Evolutionary conservation across 768 basidiomycete species (phyloP), one percentile per base, ranked within the genome.

Genomic region (Chalciporus pseudorubinellus): DNA sequence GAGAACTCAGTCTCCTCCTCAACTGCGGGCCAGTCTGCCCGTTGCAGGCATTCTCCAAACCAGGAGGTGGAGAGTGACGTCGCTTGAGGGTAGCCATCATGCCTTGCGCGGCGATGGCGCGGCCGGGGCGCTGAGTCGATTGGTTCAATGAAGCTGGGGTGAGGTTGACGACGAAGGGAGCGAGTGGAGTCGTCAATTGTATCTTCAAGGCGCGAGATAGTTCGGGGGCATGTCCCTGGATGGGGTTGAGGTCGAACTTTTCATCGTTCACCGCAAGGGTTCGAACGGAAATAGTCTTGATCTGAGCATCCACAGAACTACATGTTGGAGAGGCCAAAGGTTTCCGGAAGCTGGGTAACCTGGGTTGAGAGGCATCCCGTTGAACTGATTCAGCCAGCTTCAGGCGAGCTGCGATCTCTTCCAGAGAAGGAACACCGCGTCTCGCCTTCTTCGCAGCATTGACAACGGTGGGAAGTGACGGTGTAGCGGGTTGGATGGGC

Each of bases 321-420:
- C 44, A 21, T n/a, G n/a, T n/a, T n/a, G 57, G 41, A 31, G 40
- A 42, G 51, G 50, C 60, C 46, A 9, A 34, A 16, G 31, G n/a
- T 34, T 39, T 44, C 51, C 69, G 58, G 65, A 74, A 73, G 24
- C 64, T 61, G 21, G 72, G 72, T 33, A 73, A 60, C 44, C 70
- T 72, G 29, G 52, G 56, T 59, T 19, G 56, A 57, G 55, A 56
- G 19, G 14, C 22, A 24, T 29, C 53, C 57, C 50, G 59, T 57
- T 67, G 61, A 57, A 50, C 47, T 53, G 56, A 36, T 48, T 36
- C 42, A 26, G 52, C 53, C 52, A 49, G 68, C 62, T 53, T 71
- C 59, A 88, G 59, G 55, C 77, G 85, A 38, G 87, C 83, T 28
- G 82, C 80, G 52, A 90, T 89, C 61, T 90, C 83, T 57, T 87